Evolutionary conservation across 371 early-diverging fungal genomes (phyloP).

Genomic region (Mucor sp.): DNA sequence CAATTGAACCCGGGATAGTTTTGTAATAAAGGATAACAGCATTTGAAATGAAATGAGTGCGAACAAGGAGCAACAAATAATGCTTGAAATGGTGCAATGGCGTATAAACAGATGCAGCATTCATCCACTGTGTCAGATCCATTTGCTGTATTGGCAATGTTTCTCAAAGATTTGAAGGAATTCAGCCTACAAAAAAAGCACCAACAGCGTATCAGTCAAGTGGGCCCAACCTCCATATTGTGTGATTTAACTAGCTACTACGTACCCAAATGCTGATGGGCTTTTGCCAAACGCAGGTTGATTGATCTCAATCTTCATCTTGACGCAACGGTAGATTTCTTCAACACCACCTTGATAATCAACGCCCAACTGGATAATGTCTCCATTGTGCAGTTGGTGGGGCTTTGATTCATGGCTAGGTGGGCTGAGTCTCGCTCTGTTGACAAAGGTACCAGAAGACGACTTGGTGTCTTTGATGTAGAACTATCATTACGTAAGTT

Average conservation of each 20-base stretch:
- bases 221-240: neutral
- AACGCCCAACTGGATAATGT: conserved; percentile 81
- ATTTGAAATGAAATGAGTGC: conserved; percentile 92
- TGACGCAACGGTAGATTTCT: conserved; percentile 19
- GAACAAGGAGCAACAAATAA: conserved; percentile 92
- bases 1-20: conserved; percentile 78
- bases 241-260: no score
- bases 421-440: conserved; percentile 77
- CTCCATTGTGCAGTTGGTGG: conserved; percentile 74
- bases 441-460: conserved; percentile 90
- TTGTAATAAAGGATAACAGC: conserved; percentile 66
- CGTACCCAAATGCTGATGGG: conserved; percentile 5
- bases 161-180: conserved; percentile 38
- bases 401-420: conserved; percentile 76
- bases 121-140: conserved; percentile 47
- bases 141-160: conserved; percentile 22
- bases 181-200: conserved; percentile 26
- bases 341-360: conserved; percentile 85
- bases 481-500: conserved; percentile 59
- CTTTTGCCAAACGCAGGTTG: neutral
- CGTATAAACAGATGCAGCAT: conserved; percentile 93
- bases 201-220: neutral
- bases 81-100: conserved; percentile 86
- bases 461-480: conserved; percentile 83
- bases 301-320: conserved; percentile 18